Percentiles rank a stretch among this genome's conserved stretches.
Evolutionary conservation across 208 protist genomes (phyloP).

Genomic region (Leptomonas pyrrhocoris): DNA sequence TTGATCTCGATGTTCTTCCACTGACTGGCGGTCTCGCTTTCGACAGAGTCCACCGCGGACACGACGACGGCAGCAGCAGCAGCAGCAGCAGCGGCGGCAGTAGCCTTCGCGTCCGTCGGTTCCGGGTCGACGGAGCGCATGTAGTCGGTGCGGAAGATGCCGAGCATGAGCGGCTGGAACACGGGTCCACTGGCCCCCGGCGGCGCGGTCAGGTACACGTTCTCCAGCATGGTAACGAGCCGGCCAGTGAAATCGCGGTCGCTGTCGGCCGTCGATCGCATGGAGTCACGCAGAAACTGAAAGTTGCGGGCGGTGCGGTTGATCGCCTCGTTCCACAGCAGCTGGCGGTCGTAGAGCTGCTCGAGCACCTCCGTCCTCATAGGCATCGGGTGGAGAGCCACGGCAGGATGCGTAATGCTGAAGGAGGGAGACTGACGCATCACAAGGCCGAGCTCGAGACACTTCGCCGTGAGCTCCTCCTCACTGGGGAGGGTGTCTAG

Average conservation of each 20-base stretch:
- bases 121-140: slow-evolving; percentile 67
- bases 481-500: slow-evolving; percentile 36
- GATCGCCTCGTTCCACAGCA: slow-evolving; percentile 85
- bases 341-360: slow-evolving; percentile 46
- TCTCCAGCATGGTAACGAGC: slow-evolving; percentile 83
- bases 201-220: slow-evolving; percentile 63
- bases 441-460: slow-evolving; percentile 72
- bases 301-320: slow-evolving; percentile 80
- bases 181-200: slow-evolving; percentile 32
- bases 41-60: background rate
- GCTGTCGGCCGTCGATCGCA: slow-evolving; percentile 68
- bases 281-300: slow-evolving; percentile 53
- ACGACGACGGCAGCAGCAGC: background rate
- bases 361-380: slow-evolving; percentile 49
- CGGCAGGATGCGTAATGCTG: slow-evolving; percentile 52
- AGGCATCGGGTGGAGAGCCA: slow-evolving; percentile 62
- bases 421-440: slow-evolving; percentile 52
- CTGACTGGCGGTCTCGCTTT: slow-evolving; percentile 31
- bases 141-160: slow-evolving; percentile 95
- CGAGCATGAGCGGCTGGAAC: slow-evolving; percentile 87
- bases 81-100: background rate
- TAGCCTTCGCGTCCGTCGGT: background rate
- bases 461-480: slow-evolving; percentile 77
- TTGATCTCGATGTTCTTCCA: slow-evolving; percentile 97
- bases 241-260: slow-evolving; percentile 83